Conservation (phyloP, 2,329 filamentous ascomycete species). For the Sporothrix schenckii region DNA sequence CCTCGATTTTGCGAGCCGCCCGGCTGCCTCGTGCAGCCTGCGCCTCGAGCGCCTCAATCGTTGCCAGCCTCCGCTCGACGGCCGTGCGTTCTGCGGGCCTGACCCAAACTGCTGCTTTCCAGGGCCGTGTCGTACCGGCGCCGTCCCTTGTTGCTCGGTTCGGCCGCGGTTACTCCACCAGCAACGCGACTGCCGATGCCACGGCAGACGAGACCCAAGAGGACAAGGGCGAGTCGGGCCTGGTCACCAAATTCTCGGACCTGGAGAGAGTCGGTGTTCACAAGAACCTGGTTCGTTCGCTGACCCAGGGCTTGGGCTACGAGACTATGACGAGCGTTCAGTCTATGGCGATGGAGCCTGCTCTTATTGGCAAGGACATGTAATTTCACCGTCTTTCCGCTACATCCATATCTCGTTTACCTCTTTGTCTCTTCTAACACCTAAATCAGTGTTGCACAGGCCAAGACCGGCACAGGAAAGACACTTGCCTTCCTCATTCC, state of each 20-base stretch:
- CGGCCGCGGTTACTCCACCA: constrained; percentile 31
- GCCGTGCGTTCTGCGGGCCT: constrained; percentile 21
- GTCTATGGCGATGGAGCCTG: constrained; percentile 76
- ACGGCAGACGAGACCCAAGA: neutral
- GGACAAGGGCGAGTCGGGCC: neutral
- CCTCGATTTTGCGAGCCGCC: constrained; percentile 34
- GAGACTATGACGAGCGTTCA: constrained; percentile 93
- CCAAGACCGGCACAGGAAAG: constrained; percentile 96
- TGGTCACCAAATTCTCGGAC: constrained; percentile 47
- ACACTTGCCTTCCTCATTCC: constrained; percentile 92
- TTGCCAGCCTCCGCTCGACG: constrained; percentile 21
- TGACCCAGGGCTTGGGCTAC: constrained; percentile 74
- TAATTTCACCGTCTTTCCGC: constrained; percentile 51
- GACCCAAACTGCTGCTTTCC: neutral
- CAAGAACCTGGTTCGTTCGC: constrained; percentile 64
- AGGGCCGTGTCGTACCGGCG: neutral
- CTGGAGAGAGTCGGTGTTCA: constrained; percentile 59
- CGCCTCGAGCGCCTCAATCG: constrained; percentile 23
- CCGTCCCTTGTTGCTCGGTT: constrained; percentile 20
- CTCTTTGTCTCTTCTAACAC: constrained; percentile 27
- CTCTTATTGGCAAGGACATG: constrained; percentile 80
- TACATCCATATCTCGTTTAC: neutral
- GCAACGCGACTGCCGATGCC: neutral
- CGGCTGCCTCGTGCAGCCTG: constrained; percentile 32
- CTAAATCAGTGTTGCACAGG: constrained; percentile 74